Evolutionary conservation across 495 filamentous ascomycete species (phyloP), one percentile per base, ranked within the genome.

Genomic region (Sordaria brevicollis): DNA sequence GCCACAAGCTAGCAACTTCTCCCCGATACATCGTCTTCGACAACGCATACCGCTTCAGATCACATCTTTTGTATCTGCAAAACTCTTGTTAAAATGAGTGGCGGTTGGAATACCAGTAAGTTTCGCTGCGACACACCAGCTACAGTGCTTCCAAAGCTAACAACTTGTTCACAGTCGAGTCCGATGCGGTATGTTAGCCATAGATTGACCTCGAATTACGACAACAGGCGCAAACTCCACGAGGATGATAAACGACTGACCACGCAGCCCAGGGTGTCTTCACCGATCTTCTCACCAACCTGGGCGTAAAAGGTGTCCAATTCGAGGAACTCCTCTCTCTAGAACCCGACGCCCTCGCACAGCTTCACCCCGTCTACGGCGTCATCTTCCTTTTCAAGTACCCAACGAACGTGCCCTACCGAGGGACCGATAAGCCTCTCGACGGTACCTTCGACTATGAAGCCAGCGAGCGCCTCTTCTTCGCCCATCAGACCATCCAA

Each of bases 311-410:
- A 76, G 89, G 93, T 76, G 92, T 97, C 7, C 95, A 99, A 80
- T 98, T 97, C 80, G 96, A 98, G 81, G 95, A 99, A 81, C 89
- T 99, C 70, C 88, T 97, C 41, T 89, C 92, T 1, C 86, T 99
- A 67, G 96, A 98, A 79, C 84, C 93, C 11, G 88, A 92, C 68
- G 87, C 85, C 65, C 90, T 99, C 66, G 88, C 87, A 15, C 87
- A 91, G 70, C 84, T 94, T 36, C 90, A 91, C 72, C 91, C 93
- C 49, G 87, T 97, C 72, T 97, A 98, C 83, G 95, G 95, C 78
- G 93, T 98, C 72, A 97, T 99, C 78, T 98, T 99, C 83, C 93
- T 99, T 78, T 99, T 99, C 89, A 98, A 97, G 84, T 99, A 92
- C 83, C 92, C 90, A 29, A 92, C 90, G 54, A 91, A 92, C 78